These are phyloP conservation scores for Austropuccinia psidii DNA, from an alignment of 1,284 basidiomycete species.

Conservation along the genomic window DNA sequence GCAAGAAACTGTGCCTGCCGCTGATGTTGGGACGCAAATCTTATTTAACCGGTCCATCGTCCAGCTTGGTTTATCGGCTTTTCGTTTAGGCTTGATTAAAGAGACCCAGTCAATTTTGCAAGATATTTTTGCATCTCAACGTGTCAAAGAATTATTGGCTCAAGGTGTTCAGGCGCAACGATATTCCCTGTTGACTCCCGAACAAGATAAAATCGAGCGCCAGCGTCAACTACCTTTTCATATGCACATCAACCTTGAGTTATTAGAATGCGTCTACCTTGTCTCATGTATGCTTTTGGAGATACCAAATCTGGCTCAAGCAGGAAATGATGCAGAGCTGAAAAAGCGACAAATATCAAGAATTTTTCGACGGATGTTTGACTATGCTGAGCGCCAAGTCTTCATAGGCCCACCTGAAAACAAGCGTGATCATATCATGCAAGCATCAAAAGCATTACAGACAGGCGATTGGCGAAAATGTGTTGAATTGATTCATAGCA, in stretches of 20 bases:
- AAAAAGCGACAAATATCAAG: slow-evolving; percentile 74
- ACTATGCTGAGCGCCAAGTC: slow-evolving; percentile 94
- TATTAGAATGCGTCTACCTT: slow-evolving; percentile 93
- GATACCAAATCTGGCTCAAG: slow-evolving; percentile 87
- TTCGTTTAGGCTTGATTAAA: slow-evolving; percentile 87
- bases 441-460: slow-evolving; percentile 92
- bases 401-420: slow-evolving; percentile 98
- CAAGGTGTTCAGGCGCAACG: slow-evolving; percentile 92
- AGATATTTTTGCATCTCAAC: slow-evolving; percentile 92
- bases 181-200: slow-evolving; percentile 70
- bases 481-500: slow-evolving; percentile 81
- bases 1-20: slow-evolving; percentile 89
- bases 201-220: slow-evolving; percentile 95
- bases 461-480: slow-evolving; percentile 96
- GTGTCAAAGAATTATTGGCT: slow-evolving; percentile 90
- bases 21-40: slow-evolving; percentile 95
- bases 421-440: slow-evolving; percentile 98
- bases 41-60: slow-evolving; percentile 96
- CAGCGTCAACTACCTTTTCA: slow-evolving; percentile 97
- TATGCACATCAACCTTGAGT: slow-evolving; percentile 98
- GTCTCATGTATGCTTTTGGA: slow-evolving; percentile 98
- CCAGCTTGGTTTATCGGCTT: slow-evolving; percentile 92
- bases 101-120: slow-evolving; percentile 87
- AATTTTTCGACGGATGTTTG: slow-evolving; percentile 86
- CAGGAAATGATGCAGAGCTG: slow-evolving; percentile 78